These are phyloP conservation scores for Magnolia officinalis DNA, from an alignment of 164 flowering plant genomes.

Conservation along the genomic window DNA sequence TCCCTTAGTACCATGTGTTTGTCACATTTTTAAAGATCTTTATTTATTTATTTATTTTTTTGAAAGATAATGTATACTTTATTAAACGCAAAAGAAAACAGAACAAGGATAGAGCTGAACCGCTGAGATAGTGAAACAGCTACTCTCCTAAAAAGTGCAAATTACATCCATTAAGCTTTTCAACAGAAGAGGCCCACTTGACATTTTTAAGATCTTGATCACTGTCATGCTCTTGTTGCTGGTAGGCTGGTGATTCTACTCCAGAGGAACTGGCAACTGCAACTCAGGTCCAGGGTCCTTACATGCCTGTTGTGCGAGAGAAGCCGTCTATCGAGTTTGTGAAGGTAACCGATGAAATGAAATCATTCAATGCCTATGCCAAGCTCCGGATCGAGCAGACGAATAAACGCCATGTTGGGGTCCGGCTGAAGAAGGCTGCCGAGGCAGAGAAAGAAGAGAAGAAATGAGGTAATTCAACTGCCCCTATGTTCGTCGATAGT, in stretches of 20 bases:
- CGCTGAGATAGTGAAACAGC: no score
- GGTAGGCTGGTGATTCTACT: conserved; percentile 45
- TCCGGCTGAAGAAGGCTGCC: conserved; percentile 51
- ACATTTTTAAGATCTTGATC: neutral
- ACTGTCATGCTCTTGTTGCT: neutral
- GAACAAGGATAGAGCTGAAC: no score
- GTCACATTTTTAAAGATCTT: neutral
- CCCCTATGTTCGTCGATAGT: no score
- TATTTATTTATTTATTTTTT: no score
- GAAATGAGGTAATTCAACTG: conserved; percentile 24
- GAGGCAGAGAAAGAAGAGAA: conserved; percentile 69
- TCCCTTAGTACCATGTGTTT: neutral
- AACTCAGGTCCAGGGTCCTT: conserved; percentile 40
- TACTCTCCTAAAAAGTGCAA: no score
- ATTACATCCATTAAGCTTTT: no score
- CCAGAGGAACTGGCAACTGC: conserved; percentile 45
- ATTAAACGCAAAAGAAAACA: no score
- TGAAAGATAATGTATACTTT: no score
- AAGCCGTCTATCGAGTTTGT: conserved; percentile 46
- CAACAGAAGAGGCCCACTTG: no score
- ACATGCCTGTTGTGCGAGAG: conserved; percentile 46
- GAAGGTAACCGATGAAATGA: conserved; percentile 48
- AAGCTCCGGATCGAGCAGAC: conserved; percentile 50
- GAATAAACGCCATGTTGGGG: conserved; percentile 42
- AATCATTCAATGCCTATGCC: conserved; percentile 45